A percentile compares a stretch with the other conserved stretches of the same genome.
These are phyloP conservation scores for Trametes cingulata DNA, from an alignment of 768 basidiomycete species.

Conservation along the genomic window DNA sequence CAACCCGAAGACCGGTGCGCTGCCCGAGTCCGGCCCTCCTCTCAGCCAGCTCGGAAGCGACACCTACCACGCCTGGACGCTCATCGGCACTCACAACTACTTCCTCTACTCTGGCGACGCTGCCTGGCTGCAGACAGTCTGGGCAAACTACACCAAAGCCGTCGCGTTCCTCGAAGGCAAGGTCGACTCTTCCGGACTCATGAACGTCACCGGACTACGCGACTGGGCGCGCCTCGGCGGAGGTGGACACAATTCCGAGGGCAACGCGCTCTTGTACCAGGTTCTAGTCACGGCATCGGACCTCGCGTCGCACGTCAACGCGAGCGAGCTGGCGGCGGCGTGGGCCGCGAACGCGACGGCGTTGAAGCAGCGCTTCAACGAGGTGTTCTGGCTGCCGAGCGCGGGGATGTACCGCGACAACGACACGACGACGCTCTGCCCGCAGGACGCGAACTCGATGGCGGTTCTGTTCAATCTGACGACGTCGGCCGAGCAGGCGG, in stretches of 20 bases:
- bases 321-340: conserved; percentile 35
- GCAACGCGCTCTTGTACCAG: conserved; percentile 57
- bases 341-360: conserved; percentile 49
- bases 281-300: conserved; percentile 48
- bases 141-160: conserved; percentile 59
- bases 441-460: conserved; percentile 61
- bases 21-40: conserved; percentile 54
- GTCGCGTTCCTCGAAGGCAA: conserved; percentile 54
- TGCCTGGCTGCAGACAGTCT: conserved; percentile 49
- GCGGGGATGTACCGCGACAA: conserved; percentile 58
- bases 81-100: conserved; percentile 62
- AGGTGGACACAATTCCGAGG: conserved; percentile 57
- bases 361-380: conserved; percentile 51
- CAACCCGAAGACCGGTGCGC: conserved; percentile 52
- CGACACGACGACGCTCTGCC: conserved; percentile 49
- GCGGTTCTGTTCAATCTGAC: conserved; percentile 57
- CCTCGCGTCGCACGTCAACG: conserved; percentile 44
- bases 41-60: conserved; percentile 46
- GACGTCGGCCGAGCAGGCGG: conserved; percentile 37
- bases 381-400: conserved; percentile 50
- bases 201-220: conserved; percentile 55
- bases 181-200: conserved; percentile 49
- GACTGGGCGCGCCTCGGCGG: conserved; percentile 61
- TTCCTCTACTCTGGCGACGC: conserved; percentile 54
- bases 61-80: conserved; percentile 62